These are phyloP conservation scores for Syncephalastrum sp. DNA, from an alignment of 371 early-diverging fungal species.

Conservation along the genomic window DNA sequence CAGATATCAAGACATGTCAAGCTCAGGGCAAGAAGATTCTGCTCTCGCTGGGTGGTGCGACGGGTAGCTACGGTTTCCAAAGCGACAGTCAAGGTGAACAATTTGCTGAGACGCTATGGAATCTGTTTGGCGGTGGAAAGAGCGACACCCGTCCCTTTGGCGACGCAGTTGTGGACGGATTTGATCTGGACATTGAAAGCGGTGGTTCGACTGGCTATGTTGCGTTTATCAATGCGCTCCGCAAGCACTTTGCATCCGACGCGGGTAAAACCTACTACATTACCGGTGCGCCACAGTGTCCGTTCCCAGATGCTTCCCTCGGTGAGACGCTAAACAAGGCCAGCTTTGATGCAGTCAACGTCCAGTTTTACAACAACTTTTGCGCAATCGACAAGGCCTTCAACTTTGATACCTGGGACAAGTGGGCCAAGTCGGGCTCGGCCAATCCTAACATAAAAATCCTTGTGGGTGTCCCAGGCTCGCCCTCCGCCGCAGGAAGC, in stretches of 20 bases:
- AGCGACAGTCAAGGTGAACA: conserved; percentile 41
- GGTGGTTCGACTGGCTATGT: conserved; percentile 56
- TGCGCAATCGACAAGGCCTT: conserved; percentile 33
- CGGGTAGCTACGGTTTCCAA: conserved; percentile 53
- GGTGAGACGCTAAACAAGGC: conserved; percentile 40
- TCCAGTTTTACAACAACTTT: conserved; percentile 56
- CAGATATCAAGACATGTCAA: conserved; percentile 59
- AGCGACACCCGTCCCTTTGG: conserved; percentile 62
- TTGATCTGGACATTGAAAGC: conserved; percentile 74
- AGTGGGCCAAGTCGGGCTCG: conserved; percentile 61
- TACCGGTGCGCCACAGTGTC: conserved; percentile 58
- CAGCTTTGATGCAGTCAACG: conserved; percentile 48
- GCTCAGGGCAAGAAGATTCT: conserved; percentile 47
- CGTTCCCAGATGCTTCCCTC: conserved; percentile 53
- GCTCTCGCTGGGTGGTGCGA: conserved; percentile 63
- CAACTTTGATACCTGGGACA: conserved; percentile 58
- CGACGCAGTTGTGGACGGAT: conserved; percentile 61
- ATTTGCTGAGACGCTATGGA: conserved; percentile 63
- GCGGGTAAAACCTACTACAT: conserved; percentile 39
- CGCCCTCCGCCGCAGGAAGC: conserved; percentile 40
- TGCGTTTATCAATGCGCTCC: conserved; percentile 26
- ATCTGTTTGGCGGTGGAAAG: conserved; percentile 58
- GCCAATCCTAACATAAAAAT: conserved; percentile 61
- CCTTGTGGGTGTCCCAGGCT: conserved; percentile 63
- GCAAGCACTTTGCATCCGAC: conserved; percentile 18